Percentiles rank a stretch among this genome's conserved stretches.
phyloP scores from a whole-genome alignment of 768 basidiomycete genomes.

The Mycena pura region DNA sequence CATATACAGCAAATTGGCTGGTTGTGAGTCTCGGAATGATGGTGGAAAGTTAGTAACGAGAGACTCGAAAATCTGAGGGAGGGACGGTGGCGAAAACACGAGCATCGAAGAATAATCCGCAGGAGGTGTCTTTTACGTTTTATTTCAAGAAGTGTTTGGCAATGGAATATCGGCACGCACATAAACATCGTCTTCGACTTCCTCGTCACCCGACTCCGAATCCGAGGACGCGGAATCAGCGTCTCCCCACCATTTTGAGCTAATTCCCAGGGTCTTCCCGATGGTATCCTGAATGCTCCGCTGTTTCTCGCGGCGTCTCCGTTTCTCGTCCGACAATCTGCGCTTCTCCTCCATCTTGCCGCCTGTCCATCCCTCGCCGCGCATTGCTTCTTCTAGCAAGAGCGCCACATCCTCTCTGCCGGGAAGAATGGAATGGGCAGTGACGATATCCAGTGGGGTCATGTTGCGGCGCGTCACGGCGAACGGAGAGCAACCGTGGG shows the following conservation, averaged over 20 bases:
- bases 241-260: constrained; percentile 71
- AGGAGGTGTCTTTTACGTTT: constrained; percentile 65
- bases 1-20: constrained; percentile 91
- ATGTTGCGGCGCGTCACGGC: constrained; percentile 78
- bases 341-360: constrained; percentile 77
- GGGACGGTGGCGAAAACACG: constrained; percentile 83
- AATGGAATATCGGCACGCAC: constrained; percentile 38
- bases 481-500: constrained; percentile 87
- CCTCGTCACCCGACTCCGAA: constrained; percentile 50
- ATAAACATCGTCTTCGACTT: constrained; percentile 58
- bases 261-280: constrained; percentile 60
- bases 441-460: constrained; percentile 89
- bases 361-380: constrained; percentile 81
- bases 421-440: constrained; percentile 80
- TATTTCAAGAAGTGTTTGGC: constrained; percentile 3
- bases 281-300: constrained; percentile 65
- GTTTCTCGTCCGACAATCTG: constrained; percentile 61
- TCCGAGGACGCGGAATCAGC: constrained; percentile 52
- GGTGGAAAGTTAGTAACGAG: constrained; percentile 81
- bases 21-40: constrained; percentile 75
- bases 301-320: constrained; percentile 59
- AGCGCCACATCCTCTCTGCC: constrained; percentile 86
- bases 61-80: constrained; percentile 82
- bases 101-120: constrained; percentile 88
- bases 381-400: constrained; percentile 90